phyloP scores from a whole-genome alignment of 352 stramenopile genomes.

The Phytophthora sp. region DNA sequence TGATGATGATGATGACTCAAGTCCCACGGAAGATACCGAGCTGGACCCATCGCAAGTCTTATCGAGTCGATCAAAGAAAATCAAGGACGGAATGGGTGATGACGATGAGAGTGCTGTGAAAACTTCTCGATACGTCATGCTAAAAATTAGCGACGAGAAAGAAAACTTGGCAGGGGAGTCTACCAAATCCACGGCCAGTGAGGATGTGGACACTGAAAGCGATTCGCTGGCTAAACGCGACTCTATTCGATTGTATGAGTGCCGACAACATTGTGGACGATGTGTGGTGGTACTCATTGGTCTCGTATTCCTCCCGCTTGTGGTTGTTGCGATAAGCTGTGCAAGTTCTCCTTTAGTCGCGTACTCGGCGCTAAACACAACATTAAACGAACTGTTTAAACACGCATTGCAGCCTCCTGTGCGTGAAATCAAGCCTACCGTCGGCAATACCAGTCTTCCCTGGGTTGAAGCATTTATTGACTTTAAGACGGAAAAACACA shows the following conservation, averaged over 20 bases:
- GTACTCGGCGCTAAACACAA: constrained; percentile 37
- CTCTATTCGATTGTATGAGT: neutral
- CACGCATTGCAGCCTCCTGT: neutral
- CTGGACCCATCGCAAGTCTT: neutral
- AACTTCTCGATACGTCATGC: neutral
- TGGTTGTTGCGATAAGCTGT: constrained; percentile 13
- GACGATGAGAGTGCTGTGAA: neutral
- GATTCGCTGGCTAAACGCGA: neutral
- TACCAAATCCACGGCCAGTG: neutral
- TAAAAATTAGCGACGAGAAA: neutral
- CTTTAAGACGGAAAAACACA: constrained; percentile 40
- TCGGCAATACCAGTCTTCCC: neutral
- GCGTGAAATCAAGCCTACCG: neutral
- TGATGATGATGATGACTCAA: neutral
- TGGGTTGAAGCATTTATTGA: constrained; percentile 16
- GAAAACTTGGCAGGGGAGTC: neutral
- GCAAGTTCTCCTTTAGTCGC: constrained; percentile 18
- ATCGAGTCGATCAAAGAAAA: neutral
- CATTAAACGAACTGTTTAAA: constrained; percentile 36
- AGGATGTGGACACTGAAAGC: neutral
- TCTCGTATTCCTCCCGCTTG: constrained; percentile 6
- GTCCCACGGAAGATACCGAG: neutral
- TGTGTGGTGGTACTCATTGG: neutral
- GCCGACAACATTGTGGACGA: neutral
- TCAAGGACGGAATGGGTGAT: neutral